Evolutionary conservation across 805 yeast species (phyloP), one percentile per base, ranked within the genome.

Genomic region (Helenozyma rhizophorensis): DNA sequence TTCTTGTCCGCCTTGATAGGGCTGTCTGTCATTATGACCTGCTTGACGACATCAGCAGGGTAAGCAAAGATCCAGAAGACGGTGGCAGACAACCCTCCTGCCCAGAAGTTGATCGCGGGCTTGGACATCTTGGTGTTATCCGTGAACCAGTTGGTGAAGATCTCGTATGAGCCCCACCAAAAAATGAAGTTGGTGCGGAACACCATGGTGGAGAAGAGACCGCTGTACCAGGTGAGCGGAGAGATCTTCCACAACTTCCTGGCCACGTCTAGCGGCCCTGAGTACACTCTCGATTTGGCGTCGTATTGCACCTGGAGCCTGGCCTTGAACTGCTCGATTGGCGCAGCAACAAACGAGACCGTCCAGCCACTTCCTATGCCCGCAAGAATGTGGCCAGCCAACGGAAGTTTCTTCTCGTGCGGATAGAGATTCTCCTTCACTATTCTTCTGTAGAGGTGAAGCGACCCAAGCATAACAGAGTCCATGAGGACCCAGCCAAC

Each of bases 401-500:
- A 55, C 1, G 95, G 95, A 40, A 88, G 61, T 50, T 75, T 77
- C 16, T 68, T 60, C 33, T 76, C 70, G n/a, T 79, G 69, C 0
- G 72, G 65, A 47, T 79, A 88, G 11, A 84, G 57, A 42, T 74
- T 68, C 14, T 78, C 81, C 50, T 80, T 80, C 40, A 85, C 64
- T 12, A 79, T 58, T 40, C 84, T 61, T 44, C 89, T 65, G 56
- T 88, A 88, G 38, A 82, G 74, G 47, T 85, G 93, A 34, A 87
- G 62, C 5, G 93, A 81, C 1, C 96, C 96, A 41, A 88, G 66
- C 86, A 88, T 83, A 30, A 86, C 86, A 3, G 89, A 78, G 53
- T 88, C 97, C 96, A 88, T 88, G 41, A 83, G 58, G 46, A 88
- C 86, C 96, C 96, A 88, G 1, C 96, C 97, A 14, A 85, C 76